phyloP scores from a whole-genome alignment of 2,329 filamentous ascomycete species.

The Neurospora sp. region DNA sequence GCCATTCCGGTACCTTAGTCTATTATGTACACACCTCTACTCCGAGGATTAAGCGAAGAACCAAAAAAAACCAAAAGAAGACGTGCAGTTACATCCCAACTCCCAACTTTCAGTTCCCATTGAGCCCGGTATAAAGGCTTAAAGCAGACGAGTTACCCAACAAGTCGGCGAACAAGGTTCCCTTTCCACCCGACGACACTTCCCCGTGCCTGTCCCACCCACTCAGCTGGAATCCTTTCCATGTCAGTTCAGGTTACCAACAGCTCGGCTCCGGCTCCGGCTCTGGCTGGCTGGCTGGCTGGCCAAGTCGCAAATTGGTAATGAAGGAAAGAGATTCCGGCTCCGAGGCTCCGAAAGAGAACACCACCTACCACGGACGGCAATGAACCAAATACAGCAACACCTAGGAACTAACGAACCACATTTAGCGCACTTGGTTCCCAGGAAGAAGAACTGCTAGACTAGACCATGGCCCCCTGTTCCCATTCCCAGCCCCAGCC shows the following conservation, averaged over 20 bases:
- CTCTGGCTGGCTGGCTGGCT: too few species aligned
- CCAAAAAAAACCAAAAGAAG: background rate
- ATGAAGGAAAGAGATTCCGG: background rate
- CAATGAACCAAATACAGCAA: too few species aligned
- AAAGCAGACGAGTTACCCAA: background rate
- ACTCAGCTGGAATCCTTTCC: background rate
- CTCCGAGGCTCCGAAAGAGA: background rate
- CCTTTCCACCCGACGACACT: background rate
- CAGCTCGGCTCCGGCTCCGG: background rate
- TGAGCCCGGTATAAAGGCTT: too few species aligned
- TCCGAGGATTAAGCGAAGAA: background rate
- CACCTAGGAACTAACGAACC: too few species aligned
- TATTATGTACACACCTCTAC: too few species aligned
- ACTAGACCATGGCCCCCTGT: too few species aligned
- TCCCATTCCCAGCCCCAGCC: background rate
- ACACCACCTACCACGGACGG: too few species aligned
- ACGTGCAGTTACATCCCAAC: background rate
- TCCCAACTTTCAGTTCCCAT: background rate
- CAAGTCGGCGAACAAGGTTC: background rate
- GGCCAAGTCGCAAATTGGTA: background rate
- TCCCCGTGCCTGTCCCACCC: background rate
- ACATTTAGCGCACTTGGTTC: too few species aligned
- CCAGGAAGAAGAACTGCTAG: too few species aligned
- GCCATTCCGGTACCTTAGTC: background rate
- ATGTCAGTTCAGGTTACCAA: background rate